Percentiles rank a stretch among this genome's conserved stretches.
Conservation (phyloP, 164 flowering plant genomes). For the Annona cherimola region DNA sequence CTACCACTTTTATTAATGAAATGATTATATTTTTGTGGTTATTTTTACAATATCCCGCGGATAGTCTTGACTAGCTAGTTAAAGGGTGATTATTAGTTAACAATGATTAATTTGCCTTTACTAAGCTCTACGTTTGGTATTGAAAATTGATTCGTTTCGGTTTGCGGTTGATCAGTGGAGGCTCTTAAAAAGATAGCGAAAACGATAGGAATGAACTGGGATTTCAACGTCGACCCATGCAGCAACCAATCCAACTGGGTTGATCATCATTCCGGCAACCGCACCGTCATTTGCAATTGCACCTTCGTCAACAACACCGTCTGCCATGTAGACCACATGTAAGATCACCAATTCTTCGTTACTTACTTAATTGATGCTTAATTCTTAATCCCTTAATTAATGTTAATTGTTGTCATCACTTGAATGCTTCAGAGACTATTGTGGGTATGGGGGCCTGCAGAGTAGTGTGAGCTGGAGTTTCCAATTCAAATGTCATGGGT, state of each 20-base stretch:
- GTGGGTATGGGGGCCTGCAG: no score
- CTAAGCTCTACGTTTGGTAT: neutral
- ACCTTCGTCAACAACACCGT: slow-evolving; percentile 27
- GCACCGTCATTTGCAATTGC: slow-evolving; percentile 42
- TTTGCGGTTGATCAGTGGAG: slow-evolving; percentile 24
- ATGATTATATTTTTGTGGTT: neutral
- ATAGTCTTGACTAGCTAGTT: neutral
- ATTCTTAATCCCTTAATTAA: no score
- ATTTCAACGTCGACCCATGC: slow-evolving; percentile 59
- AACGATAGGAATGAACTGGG: slow-evolving; percentile 49
- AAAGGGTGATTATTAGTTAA: neutral
- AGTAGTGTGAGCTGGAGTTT: no score
- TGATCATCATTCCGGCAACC: neutral
- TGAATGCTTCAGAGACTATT: no score
- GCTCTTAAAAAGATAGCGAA: slow-evolving; percentile 31
- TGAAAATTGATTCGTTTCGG: neutral
- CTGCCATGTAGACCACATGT: slow-evolving; percentile 59
- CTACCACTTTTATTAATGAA: neutral
- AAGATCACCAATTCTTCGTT: no score
- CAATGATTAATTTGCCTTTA: neutral
- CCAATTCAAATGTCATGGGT: no score
- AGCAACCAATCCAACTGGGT: slow-evolving; percentile 27
- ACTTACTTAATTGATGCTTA: no score
- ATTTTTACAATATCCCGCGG: neutral
- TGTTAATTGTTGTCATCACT: no score